Evolutionary conservation across 169 alveolate genomes (phyloP), one percentile per base, ranked within the genome.

Genomic region (Perkinsus marinus): DNA sequence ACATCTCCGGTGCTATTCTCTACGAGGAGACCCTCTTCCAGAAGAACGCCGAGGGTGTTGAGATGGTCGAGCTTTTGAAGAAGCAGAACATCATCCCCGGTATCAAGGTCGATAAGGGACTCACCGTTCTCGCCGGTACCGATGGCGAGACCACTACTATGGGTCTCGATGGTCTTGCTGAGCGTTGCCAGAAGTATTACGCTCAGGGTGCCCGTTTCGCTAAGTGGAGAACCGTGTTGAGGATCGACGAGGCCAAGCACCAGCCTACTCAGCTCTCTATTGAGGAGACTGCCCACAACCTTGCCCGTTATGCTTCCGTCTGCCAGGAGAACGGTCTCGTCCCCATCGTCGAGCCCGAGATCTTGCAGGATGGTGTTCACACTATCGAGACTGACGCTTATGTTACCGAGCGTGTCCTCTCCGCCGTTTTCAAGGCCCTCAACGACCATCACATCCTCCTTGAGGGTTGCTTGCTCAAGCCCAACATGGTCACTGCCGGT

Each of bases 341-440:
- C 37, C 99, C 99, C 46, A 97, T 98, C 39, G 99, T 98, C 43
- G 99, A 98, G 94, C 99, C 99, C 89, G 99, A 98, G 96, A 96
- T 98, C 68, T 94, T 98, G 90, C 96, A 97, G 57, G 99, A 98
- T 92, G 99, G 99, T 16, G 95, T 94, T 90, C 99, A 98, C 95
- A 92, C 97, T 57, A 97, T 98, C 90, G 99, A 98, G 92, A 98
- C 94, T 68, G 96, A 99, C 93, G 98, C 98, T 57, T 95, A 95
- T 79, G 98, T 96, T 68, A 96, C 99, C 26, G 98, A 96, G 95
- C 97, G 96, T 93, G 99, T 97, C 36, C 95, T 96, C 92, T 96
- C 98, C 39, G 97, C 96, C 39, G 98, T 97, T 30, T 94, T 98
- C 94, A 96, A 96, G 93, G 98, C 98, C 39, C 97, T 98, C 68